These are phyloP conservation scores for Malus fusca DNA, from an alignment of 306 rosid genomes.

Conservation along the genomic window DNA sequence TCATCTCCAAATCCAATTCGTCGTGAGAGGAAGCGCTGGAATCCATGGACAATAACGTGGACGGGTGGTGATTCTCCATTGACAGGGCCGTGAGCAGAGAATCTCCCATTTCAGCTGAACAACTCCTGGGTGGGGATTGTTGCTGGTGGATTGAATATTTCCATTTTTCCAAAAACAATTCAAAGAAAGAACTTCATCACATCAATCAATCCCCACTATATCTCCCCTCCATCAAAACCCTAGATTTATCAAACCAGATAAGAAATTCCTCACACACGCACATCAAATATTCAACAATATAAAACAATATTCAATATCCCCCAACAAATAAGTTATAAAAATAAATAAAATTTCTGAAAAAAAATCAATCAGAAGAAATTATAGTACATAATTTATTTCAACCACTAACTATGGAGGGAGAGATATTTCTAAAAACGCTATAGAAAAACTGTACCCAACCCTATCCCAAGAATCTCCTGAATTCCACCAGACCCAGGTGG, in stretches of 20 bases:
- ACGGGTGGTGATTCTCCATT: conserved; percentile 87
- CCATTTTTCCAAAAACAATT: conserved; percentile 39
- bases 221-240: conserved; percentile 99
- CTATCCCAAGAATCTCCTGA: conserved; percentile 39
- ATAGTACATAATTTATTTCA: neutral
- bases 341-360: neutral
- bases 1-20: conserved; percentile 84
- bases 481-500: conserved; percentile 56
- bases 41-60: conserved; percentile 86
- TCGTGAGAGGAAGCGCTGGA: conserved; percentile 90
- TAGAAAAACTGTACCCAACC: conserved; percentile 34
- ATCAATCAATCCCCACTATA: conserved; percentile 97
- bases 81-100: conserved; percentile 58
- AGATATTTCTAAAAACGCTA: conserved; percentile 43
- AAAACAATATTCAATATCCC: conserved; percentile 7
- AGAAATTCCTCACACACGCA: conserved; percentile 47
- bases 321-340: neutral
- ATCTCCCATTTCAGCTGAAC: conserved; percentile 63
- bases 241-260: conserved; percentile 54
- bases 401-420: conserved; percentile 18
- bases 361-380: neutral
- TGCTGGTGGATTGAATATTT: conserved; percentile 48
- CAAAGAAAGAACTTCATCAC: conserved; percentile 57
- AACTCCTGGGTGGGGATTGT: conserved; percentile 40
- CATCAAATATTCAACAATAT: conserved; percentile 11